Percentiles rank a stretch among this genome's conserved stretches.
Evolutionary conservation across 164 flowering plant species (phyloP).

Genomic region (Chloranthus sessilifolius): DNA sequence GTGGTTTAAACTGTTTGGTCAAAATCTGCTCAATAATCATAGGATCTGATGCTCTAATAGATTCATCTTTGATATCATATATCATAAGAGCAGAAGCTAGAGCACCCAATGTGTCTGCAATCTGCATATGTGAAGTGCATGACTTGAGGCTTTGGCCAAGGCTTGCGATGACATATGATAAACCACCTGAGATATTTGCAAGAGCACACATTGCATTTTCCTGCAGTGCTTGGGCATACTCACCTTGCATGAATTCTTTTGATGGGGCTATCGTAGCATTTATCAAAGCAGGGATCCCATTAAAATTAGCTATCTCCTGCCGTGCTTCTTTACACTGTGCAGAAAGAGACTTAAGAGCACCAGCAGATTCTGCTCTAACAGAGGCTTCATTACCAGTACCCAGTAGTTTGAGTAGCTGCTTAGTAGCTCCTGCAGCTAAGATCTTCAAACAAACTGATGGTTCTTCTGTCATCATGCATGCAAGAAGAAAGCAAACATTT

Average conservation of each 20-base stretch:
- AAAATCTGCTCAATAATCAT: conserved; percentile 70
- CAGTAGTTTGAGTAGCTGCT: conserved; percentile 75
- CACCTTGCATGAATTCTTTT: conserved; percentile 99
- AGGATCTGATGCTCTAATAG: conserved; percentile 78
- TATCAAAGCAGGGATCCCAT: conserved; percentile 91
- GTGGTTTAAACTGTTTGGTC: conserved; percentile 74
- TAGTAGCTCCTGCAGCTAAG: conserved; percentile 75
- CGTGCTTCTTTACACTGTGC: conserved; percentile 89
- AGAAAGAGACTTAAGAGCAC: conserved; percentile 93
- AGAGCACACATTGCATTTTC: conserved; percentile 99
- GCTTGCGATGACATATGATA: conserved; percentile 92
- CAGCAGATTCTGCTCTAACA: conserved; percentile 97
- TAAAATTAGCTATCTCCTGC: conserved; percentile 64
- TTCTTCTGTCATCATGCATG: conserved; percentile 94
- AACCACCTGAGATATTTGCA: conserved; percentile 97
- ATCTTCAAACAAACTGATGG: conserved; percentile 75
- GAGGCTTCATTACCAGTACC: conserved; percentile 81
- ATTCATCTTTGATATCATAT: conserved; percentile 83
- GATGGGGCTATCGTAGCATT: conserved; percentile 99
- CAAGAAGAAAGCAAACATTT: conserved; percentile 92
- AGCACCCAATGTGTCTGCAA: conserved; percentile 95
- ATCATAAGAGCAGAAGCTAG: conserved; percentile 99
- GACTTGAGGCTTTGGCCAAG: conserved; percentile 98
- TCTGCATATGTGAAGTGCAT: conserved; percentile 84
- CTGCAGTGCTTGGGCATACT: conserved; percentile 94